phyloP scores from a whole-genome alignment of 176 grass and related monocot species.

The Lolium perenne region DNA sequence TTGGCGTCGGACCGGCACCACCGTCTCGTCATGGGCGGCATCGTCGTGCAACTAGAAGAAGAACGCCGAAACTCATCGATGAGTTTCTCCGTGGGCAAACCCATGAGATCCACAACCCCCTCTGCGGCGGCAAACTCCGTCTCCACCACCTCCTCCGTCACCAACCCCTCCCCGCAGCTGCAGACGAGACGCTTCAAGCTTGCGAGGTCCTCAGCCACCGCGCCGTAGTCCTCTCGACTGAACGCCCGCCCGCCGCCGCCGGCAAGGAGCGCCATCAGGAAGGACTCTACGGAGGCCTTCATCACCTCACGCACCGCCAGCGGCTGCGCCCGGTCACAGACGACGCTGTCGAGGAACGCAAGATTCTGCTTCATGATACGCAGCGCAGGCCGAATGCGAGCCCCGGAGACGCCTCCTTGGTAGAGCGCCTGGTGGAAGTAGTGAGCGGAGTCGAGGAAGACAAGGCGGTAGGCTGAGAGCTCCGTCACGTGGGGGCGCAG shows the following conservation, averaged over 20 bases:
- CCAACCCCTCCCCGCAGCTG: conserved; percentile 53
- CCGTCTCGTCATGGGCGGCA: conserved; percentile 46
- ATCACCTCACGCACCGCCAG: conserved; percentile 47
- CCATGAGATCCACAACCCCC: conserved; percentile 62
- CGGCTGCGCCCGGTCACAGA: conserved; percentile 56
- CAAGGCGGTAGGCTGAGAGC: conserved; percentile 63
- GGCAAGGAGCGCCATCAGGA: conserved; percentile 57
- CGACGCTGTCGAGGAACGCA: conserved; percentile 45
- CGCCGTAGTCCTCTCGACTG: conserved; percentile 25
- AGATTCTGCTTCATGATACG: conserved; percentile 66
- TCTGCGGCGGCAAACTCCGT: conserved; percentile 44
- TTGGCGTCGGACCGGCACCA: conserved; percentile 63
- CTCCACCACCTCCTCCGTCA: conserved; percentile 7
- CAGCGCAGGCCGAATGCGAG: conserved; percentile 41
- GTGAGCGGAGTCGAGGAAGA: conserved; percentile 62
- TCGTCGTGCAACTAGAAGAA: not conserved
- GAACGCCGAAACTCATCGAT: conserved; percentile 44
- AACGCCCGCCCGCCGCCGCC: conserved; percentile 60
- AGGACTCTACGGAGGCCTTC: conserved; percentile 61
- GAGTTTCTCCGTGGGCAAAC: conserved; percentile 53
- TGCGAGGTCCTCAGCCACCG: conserved; percentile 56
- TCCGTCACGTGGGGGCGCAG: conserved; percentile 66
- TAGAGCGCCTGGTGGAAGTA: conserved; percentile 63
- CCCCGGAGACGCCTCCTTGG: conserved; percentile 24
- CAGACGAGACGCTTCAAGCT: conserved; percentile 60